Conservation (phyloP, 2,329 filamentous ascomycete species). For the Bertia moriformis region DNA sequence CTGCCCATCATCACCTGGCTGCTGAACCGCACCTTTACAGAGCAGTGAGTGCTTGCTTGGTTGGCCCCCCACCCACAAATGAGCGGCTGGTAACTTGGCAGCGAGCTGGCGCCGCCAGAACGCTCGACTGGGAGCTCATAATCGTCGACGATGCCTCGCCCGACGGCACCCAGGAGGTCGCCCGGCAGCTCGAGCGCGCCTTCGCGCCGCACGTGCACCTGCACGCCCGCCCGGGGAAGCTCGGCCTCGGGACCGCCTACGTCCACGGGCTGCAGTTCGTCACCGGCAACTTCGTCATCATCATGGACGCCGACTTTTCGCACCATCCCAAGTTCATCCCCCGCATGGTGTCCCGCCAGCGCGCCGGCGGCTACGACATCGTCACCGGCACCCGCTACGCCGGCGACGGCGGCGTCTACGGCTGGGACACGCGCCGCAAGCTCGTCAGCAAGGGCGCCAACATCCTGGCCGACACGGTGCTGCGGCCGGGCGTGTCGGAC, state of each 20-base stretch:
- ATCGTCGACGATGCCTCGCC: conserved; percentile 97
- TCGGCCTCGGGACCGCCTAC: conserved; percentile 92
- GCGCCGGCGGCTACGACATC: conserved; percentile 72
- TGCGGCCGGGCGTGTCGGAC: conserved; percentile 87
- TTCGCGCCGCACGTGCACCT: conserved; percentile 71
- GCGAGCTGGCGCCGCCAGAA: conserved; percentile 33
- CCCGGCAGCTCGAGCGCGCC: conserved; percentile 74
- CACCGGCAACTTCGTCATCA: conserved; percentile 90
- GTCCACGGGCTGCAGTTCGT: conserved; percentile 84
- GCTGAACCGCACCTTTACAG: conserved; percentile 78
- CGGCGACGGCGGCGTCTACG: conserved; percentile 75
- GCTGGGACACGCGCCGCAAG: conserved; percentile 89
- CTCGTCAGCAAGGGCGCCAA: conserved; percentile 79
- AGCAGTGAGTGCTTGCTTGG: conserved; percentile 55
- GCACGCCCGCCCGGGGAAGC: conserved; percentile 79
- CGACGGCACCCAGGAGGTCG: conserved; percentile 84
- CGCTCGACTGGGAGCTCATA: conserved; percentile 91
- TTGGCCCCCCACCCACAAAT: too few relatives aligned
- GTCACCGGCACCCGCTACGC: conserved; percentile 93
- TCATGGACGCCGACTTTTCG: conserved; percentile 99
- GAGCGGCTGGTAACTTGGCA: conserved; percentile 6
- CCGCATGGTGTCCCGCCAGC: conserved; percentile 75
- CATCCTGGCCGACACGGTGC: conserved; percentile 84
- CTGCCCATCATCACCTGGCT: conserved; percentile 92
- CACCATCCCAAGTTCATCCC: conserved; percentile 99